Base-by-base conservation (phyloP, 2,329 filamentous ascomycete genomes). In the Cryphonectria naterciae region DNA sequence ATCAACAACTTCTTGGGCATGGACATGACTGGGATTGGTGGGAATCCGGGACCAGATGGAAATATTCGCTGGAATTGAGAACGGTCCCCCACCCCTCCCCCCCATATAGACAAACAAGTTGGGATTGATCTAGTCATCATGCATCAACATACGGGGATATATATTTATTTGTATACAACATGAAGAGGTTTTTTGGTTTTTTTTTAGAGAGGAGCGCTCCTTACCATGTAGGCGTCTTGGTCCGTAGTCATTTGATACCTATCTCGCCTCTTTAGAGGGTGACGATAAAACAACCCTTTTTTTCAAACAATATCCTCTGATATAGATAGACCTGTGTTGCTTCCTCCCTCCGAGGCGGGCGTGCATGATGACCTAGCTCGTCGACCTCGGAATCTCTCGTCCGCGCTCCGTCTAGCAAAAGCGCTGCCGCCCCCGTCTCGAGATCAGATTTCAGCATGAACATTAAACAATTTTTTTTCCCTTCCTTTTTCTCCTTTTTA, bases 1-100 rank as follows among this genome's bases (percentile, higher is more conserved):
- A 90, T 91, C 75, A 86, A 91, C 74, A 84, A 84, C 19, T 88
- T 89, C 69, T 79, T 91, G 75, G 88, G 81, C 67, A 81, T 81
- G 80, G 79, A 79, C 19, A 77, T 81, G 69, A 73, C 67, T 39
- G 78, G 75, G 10, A 52, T 78, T 39, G 75, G 74, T n/a, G 73
- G 70, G 22, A 71, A 65, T 22, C 70, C 67, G 22, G 74, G 70
- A 22, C 65, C 70, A 62, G 73, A 72, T 28, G 70, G 66, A 52
- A 54, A 69, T 28, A 54, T 74, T 4, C 62, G 74, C 35, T 75
- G 75, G 74, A 67, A 58, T 7, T 73, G 37, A 69, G 43, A 7
- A 28, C n/a, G 32, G 1, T 32, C 32, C 32, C 2, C n/a, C n/a
- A n/a, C n/a, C n/a, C n/a, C n/a, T n/a, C n/a, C n/a, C 22, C 11